These are phyloP conservation scores for Hysterangium stoloniferum DNA, from an alignment of 768 basidiomycete genomes.

Conservation along the genomic window DNA sequence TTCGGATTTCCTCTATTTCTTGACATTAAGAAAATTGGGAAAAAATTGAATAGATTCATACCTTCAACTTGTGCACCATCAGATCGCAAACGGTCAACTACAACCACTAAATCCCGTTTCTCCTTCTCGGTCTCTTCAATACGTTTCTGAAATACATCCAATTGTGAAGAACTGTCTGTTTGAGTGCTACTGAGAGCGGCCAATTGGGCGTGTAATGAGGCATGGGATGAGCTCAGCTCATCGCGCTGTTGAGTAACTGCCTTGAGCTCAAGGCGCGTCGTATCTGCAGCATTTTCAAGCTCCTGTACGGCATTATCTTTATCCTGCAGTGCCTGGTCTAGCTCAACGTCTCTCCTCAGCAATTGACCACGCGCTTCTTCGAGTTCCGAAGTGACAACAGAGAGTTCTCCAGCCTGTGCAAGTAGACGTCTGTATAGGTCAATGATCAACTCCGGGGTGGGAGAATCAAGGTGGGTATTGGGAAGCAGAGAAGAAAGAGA, in stretches of 20 bases:
- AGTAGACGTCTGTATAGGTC: slow-evolving; percentile 56
- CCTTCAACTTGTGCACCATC: slow-evolving; percentile 70
- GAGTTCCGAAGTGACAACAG: slow-evolving; percentile 50
- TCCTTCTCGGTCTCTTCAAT: slow-evolving; percentile 78
- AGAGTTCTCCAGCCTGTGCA: slow-evolving; percentile 47
- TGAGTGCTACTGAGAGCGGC: slow-evolving; percentile 49
- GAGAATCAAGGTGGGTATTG: slow-evolving; percentile 45
- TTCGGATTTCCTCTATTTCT: slow-evolving; percentile 61
- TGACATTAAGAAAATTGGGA: slow-evolving; percentile 10
- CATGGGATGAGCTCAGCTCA: slow-evolving; percentile 47
- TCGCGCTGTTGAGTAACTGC: slow-evolving; percentile 55
- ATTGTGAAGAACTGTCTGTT: slow-evolving; percentile 53
- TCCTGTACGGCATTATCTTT: slow-evolving; percentile 55
- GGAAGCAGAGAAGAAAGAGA: slow-evolving; percentile 54
- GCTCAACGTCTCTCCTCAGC: slow-evolving; percentile 70
- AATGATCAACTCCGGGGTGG: slow-evolving; percentile 52
- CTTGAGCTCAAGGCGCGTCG: slow-evolving; percentile 46
- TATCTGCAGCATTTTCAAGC: slow-evolving; percentile 44
- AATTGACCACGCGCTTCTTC: slow-evolving; percentile 63
- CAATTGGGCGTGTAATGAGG: slow-evolving; percentile 47
- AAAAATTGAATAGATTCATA: slow-evolving; percentile 28
- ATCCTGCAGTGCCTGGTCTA: slow-evolving; percentile 80
- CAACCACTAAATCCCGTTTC: slow-evolving; percentile 80
- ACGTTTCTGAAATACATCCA: slow-evolving; percentile 48
- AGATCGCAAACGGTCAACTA: slow-evolving; percentile 76